These are phyloP conservation scores for Paspalum notatum DNA, from an alignment of 176 grass and related monocot genomes.

Conservation along the genomic window DNA sequence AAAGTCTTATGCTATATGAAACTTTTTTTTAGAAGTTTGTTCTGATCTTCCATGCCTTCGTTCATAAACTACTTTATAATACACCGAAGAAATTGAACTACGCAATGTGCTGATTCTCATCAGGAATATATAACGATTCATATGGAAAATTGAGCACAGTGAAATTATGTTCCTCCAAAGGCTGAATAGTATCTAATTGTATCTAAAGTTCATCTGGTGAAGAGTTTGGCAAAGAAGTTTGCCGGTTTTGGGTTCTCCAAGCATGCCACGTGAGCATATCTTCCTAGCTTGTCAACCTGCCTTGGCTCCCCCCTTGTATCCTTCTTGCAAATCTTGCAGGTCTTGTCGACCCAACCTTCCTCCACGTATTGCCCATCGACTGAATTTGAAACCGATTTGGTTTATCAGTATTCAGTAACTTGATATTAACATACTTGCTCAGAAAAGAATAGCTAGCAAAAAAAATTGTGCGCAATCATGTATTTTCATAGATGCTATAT, in stretches of 20 bases:
- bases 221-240: constrained; percentile 84
- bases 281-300: constrained; percentile 88
- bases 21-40: not conserved
- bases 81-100: not conserved
- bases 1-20: constrained; percentile 31
- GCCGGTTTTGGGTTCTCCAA: constrained; percentile 68
- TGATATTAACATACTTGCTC: not conserved
- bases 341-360: constrained; percentile 98
- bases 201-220: constrained; percentile 66
- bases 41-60: not conserved
- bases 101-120: constrained; percentile 12
- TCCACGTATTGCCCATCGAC: constrained; percentile 90
- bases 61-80: constrained; percentile 6
- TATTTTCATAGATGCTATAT: not conserved
- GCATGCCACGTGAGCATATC: constrained; percentile 81
- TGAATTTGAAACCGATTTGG: constrained; percentile 34
- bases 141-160: constrained; percentile 9
- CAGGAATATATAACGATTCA: not conserved
- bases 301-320: constrained; percentile 84
- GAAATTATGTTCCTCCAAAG: not conserved
- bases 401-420: constrained; percentile 14
- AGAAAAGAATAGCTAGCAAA: not conserved
- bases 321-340: constrained; percentile 94
- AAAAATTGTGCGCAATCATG: not conserved
- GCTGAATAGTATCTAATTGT: not conserved